Conservation (phyloP, 2,329 filamentous ascomycete genomes). For the Cladosporium sphaerospermum region DNA sequence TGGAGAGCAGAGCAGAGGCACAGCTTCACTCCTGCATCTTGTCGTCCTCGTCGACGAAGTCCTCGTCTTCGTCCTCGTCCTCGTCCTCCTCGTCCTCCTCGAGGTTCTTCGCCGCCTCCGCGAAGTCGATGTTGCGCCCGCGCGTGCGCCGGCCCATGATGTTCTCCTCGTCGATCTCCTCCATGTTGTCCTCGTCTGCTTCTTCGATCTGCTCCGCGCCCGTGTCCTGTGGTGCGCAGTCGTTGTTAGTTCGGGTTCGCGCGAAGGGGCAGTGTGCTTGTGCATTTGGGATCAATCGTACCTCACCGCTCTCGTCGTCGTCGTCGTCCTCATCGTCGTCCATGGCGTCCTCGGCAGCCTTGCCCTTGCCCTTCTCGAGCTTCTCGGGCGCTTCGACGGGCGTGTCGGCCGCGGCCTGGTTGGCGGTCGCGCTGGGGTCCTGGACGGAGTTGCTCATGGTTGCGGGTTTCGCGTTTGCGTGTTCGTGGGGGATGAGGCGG, state of each 20-base stretch:
- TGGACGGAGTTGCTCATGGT: slow-evolving; percentile 24
- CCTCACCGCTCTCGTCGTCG: slow-evolving; percentile 44
- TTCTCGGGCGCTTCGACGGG: slow-evolving; percentile 38
- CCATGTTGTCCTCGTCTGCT: slow-evolving; percentile 73
- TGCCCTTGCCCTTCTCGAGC: slow-evolving; percentile 77
- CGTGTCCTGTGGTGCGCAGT: slow-evolving; percentile 14
- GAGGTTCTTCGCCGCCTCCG: slow-evolving; percentile 77
- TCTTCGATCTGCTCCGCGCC: slow-evolving; percentile 50
- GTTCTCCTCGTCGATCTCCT: slow-evolving; percentile 86
- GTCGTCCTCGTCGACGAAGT: slow-evolving; percentile 59
- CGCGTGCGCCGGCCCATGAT: slow-evolving; percentile 82
- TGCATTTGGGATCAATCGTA: not conserved
- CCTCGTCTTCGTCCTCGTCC: slow-evolving; percentile 66
- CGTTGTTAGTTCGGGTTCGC: not conserved
- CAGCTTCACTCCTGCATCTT: slow-evolving; percentile 57
- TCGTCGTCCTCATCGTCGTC: slow-evolving; percentile 39
- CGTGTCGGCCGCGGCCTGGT: slow-evolving; percentile 20
- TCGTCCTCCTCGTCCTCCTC: slow-evolving; percentile 70
- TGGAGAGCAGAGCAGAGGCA: not conserved
- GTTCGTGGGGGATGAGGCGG: not conserved
- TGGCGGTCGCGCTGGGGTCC: slow-evolving; percentile 19
- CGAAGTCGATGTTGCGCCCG: slow-evolving; percentile 87
- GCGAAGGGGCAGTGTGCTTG: not conserved
- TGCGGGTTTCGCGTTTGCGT: slow-evolving; percentile 12
- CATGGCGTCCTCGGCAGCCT: slow-evolving; percentile 64